These are phyloP conservation scores for Pilatotrama ljubarskyi DNA, from an alignment of 768 basidiomycete species.

Conservation along the genomic window DNA sequence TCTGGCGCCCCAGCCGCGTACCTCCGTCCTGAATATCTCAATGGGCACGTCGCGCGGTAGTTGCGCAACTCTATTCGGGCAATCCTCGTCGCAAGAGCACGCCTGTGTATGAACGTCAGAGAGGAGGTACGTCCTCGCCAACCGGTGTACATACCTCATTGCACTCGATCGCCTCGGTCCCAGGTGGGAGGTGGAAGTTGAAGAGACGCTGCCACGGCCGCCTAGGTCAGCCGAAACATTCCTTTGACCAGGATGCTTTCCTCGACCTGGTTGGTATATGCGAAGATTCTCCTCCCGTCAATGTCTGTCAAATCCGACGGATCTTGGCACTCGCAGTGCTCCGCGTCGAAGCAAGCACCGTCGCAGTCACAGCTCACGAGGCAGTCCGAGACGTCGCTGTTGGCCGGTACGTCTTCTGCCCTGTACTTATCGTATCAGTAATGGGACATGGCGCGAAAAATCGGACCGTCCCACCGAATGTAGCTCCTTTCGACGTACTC, in stretches of 20 bases:
- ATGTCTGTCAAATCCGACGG: conserved; percentile 40
- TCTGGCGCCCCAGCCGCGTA: conserved; percentile 69
- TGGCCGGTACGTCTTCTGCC: conserved; percentile 7
- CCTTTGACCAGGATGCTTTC: not conserved
- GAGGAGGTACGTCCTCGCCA: not conserved
- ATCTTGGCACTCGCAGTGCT: conserved; percentile 50
- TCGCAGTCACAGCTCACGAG: conserved; percentile 49
- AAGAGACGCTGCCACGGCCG: conserved; percentile 47
- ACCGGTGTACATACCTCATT: conserved; percentile 46
- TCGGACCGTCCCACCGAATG: conserved; percentile 40
- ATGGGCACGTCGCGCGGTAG: conserved; percentile 54
- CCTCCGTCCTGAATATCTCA: conserved; percentile 64
- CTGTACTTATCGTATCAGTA: not conserved
- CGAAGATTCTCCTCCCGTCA: conserved; percentile 33
- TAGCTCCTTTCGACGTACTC: conserved; percentile 56
- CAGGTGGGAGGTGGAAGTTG: conserved; percentile 41
- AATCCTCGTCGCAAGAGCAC: conserved; percentile 48
- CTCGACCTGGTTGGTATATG: conserved; percentile 38
- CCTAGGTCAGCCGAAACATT: not conserved
- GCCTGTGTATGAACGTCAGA: conserved; percentile 21
- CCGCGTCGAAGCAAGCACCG: conserved; percentile 33
- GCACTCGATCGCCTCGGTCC: conserved; percentile 63
- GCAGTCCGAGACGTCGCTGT: conserved; percentile 28
- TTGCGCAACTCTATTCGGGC: conserved; percentile 65
- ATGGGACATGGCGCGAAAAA: no score